A percentile compares a stretch with the other conserved stretches of the same genome.
These are phyloP conservation scores for Viola pubescens DNA, from an alignment of 441 rosid genomes.

Conservation along the genomic window DNA sequence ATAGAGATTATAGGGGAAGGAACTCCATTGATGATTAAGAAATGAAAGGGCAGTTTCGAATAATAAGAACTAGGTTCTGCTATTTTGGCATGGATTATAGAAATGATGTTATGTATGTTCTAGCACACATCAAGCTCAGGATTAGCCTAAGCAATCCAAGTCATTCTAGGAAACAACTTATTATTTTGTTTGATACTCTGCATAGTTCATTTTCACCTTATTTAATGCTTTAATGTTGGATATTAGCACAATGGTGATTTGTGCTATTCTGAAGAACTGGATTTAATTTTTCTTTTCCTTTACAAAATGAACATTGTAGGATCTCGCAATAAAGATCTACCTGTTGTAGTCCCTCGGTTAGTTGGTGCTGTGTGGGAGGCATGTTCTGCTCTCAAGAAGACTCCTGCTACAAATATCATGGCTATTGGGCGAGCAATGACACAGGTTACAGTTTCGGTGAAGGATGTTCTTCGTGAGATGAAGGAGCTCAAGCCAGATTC, in stretches of 20 bases:
- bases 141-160: too few species aligned
- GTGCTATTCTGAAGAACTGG: not conserved
- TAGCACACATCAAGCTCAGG: too few species aligned
- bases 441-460: constrained; percentile 72
- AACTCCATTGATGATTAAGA: too few species aligned
- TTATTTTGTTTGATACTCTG: too few species aligned
- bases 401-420: constrained; percentile 65
- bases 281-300: constrained; percentile 3
- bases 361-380: constrained; percentile 92
- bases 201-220: too few species aligned
- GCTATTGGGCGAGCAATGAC: constrained; percentile 89
- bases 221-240: too few species aligned
- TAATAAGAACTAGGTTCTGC: too few species aligned
- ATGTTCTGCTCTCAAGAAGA: constrained; percentile 72
- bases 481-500: constrained; percentile 75
- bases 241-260: not conserved
- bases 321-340: constrained; percentile 38
- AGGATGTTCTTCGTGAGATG: constrained; percentile 94
- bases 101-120: too few species aligned
- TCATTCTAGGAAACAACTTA: too few species aligned
- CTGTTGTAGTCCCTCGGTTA: constrained; percentile 45
- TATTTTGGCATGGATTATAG: too few species aligned
- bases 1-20: too few species aligned
- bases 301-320: constrained; percentile 29
- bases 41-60: too few species aligned